These are phyloP conservation scores for Lipomyces lipofer DNA, from an alignment of 805 yeast genomes.

Conservation along the genomic window DNA sequence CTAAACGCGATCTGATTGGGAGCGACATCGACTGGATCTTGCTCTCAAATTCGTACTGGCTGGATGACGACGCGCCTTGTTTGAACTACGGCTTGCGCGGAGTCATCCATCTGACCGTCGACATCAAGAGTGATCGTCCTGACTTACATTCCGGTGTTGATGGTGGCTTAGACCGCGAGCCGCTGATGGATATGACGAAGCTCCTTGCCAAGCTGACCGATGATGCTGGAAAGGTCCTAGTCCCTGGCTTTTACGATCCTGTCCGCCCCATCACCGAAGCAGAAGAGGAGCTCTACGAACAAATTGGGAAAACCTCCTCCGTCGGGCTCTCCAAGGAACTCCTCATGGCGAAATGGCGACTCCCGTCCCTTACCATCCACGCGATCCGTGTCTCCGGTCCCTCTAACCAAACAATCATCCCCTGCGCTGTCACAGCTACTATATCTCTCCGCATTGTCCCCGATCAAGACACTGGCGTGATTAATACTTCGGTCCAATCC, in stretches of 20 bases:
- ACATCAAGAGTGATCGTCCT: constrained; percentile 69
- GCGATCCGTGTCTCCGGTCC: constrained; percentile 87
- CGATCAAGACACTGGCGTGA: constrained; percentile 65
- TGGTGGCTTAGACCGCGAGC: constrained; percentile 89
- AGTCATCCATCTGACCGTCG: constrained; percentile 75
- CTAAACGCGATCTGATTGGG: constrained; percentile 56
- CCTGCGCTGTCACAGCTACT: constrained; percentile 73
- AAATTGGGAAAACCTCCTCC: constrained; percentile 50
- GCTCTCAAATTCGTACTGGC: constrained; percentile 90
- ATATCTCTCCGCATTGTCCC: constrained; percentile 88
- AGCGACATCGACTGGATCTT: constrained; percentile 76
- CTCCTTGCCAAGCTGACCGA: constrained; percentile 63
- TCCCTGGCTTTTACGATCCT: constrained; percentile 74
- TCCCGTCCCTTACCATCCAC: constrained; percentile 86
- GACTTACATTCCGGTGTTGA: constrained; percentile 96
- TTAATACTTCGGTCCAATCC: constrained; percentile 52
- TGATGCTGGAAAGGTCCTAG: constrained; percentile 52
- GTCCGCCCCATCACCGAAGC: constrained; percentile 56
- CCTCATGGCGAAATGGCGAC: constrained; percentile 79
- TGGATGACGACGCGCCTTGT: constrained; percentile 85
- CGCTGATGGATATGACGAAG: constrained; percentile 80
- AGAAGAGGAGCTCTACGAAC: constrained; percentile 63
- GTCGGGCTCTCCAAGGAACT: constrained; percentile 42
- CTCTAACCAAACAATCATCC: constrained; percentile 83
- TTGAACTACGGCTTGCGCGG: constrained; percentile 94